Percentiles rank a stretch among this genome's conserved stretches.
phyloP scores from a whole-genome alignment of 495 filamentous ascomycete species.

The Aspergillus olivimuriae region DNA sequence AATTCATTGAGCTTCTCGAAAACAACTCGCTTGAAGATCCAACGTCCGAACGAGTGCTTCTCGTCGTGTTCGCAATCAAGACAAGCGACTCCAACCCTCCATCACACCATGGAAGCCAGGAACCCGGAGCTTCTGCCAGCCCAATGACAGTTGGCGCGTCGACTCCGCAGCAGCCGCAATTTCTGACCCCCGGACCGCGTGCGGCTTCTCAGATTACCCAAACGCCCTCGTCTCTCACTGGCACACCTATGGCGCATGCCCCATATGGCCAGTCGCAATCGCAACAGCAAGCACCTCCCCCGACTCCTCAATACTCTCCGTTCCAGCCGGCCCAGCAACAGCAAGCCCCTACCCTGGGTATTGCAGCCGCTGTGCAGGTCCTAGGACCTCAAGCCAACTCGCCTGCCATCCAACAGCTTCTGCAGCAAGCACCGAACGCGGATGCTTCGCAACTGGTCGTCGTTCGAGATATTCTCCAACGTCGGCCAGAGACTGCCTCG shows the following conservation, averaged over 20 bases:
- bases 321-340: slow-evolving; percentile 6
- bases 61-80: slow-evolving; percentile 72
- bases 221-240: slow-evolving; percentile 18
- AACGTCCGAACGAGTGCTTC: slow-evolving; percentile 61
- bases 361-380: slow-evolving; percentile 38
- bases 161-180: slow-evolving; percentile 33
- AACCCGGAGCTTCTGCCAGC: slow-evolving; percentile 33
- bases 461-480: slow-evolving; percentile 51
- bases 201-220: slow-evolving; percentile 19
- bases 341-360: slow-evolving; percentile 15
- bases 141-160: slow-evolving; percentile 37
- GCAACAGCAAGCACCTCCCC: slow-evolving; percentile 20
- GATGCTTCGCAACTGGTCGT: slow-evolving; percentile 56
- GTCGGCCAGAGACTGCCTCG: slow-evolving; percentile 40
- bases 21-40: slow-evolving; percentile 63
- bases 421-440: slow-evolving; percentile 59
- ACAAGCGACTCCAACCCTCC: slow-evolving; percentile 36
- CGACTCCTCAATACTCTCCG: slow-evolving; percentile 19
- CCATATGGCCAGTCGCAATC: slow-evolving; percentile 19
- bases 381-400: slow-evolving; percentile 53
- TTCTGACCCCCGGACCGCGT: slow-evolving; percentile 20
- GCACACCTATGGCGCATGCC: slow-evolving; percentile 27
- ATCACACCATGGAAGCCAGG: slow-evolving; percentile 36
- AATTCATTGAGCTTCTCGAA: slow-evolving; percentile 71
- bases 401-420: slow-evolving; percentile 59